Conservation (phyloP, 768 basidiomycete genomes). For the Cytidiella melzeri region DNA sequence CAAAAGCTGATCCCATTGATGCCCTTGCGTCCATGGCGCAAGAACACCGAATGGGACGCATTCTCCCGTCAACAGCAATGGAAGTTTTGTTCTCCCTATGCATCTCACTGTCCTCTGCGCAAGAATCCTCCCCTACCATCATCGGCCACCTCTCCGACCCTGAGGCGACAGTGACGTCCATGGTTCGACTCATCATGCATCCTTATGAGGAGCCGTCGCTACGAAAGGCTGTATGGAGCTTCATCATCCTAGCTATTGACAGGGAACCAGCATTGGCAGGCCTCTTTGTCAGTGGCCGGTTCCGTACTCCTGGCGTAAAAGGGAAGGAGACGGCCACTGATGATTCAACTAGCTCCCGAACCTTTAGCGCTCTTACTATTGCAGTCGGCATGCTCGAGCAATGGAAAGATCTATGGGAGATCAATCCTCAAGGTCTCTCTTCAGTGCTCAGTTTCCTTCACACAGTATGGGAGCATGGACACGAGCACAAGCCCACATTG, state of each 20-base stretch:
- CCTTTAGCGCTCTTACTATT: slow-evolving; percentile 56
- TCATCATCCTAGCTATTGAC: slow-evolving; percentile 75
- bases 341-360: slow-evolving; percentile 25
- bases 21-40: slow-evolving; percentile 64
- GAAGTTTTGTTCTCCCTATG: slow-evolving; percentile 63
- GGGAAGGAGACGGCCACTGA: slow-evolving; percentile 29
- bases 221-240: slow-evolving; percentile 76
- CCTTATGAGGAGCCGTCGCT: slow-evolving; percentile 73
- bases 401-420: slow-evolving; percentile 74
- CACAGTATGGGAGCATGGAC: slow-evolving; percentile 72
- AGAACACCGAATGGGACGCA: slow-evolving; percentile 52
- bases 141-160: slow-evolving; percentile 75
- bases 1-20: slow-evolving; percentile 67
- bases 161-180: slow-evolving; percentile 56
- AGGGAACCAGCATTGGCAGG: slow-evolving; percentile 82
- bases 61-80: slow-evolving; percentile 62
- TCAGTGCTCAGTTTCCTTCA: slow-evolving; percentile 72
- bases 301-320: slow-evolving; percentile 43
- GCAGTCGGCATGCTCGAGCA: slow-evolving; percentile 59
- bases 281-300: slow-evolving; percentile 72
- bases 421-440: slow-evolving; percentile 69
- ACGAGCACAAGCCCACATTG: slow-evolving; percentile 62
- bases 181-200: slow-evolving; percentile 70
- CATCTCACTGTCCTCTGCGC: slow-evolving; percentile 52
- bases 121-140: slow-evolving; percentile 64